Conservation (phyloP, 2,329 filamentous ascomycete species). For the Fusarium acutatum region DNA sequence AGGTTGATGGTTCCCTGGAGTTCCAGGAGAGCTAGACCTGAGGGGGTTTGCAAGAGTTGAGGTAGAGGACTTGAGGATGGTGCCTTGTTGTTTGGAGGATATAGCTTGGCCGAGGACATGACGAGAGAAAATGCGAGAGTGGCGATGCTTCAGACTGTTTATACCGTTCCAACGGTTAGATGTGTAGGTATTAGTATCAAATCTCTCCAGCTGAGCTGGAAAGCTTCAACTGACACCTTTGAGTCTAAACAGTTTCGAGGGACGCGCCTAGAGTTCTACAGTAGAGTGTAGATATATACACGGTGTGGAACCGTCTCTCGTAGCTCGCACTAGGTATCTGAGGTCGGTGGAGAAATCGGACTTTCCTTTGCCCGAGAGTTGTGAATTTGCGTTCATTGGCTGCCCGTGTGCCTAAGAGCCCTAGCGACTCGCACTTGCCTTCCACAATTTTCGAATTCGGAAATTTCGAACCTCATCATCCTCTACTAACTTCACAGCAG, state of each 20-base stretch:
- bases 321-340: neutral
- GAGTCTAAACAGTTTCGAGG: neutral
- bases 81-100: slow-evolving; percentile 49
- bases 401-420: slow-evolving; percentile 42
- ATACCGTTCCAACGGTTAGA: neutral
- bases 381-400: slow-evolving; percentile 45
- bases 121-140: neutral
- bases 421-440: slow-evolving; percentile 54
- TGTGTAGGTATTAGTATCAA: neutral
- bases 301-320: neutral
- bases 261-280: neutral
- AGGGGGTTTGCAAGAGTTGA: slow-evolving; percentile 84
- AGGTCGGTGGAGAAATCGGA: neutral
- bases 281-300: neutral
- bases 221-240: neutral
- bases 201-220: neutral
- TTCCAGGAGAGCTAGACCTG: slow-evolving; percentile 88
- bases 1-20: slow-evolving; percentile 91
- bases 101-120: slow-evolving; percentile 52
- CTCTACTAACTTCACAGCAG: slow-evolving; percentile 51
- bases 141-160: neutral
- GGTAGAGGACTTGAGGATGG: slow-evolving; percentile 70
- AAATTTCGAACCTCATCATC: slow-evolving; percentile 47
- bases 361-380: slow-evolving; percentile 36
- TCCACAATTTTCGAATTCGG: slow-evolving; percentile 44